Base-by-base conservation (phyloP, 169 alveolate species). In the Babesia bigemina region DNA sequence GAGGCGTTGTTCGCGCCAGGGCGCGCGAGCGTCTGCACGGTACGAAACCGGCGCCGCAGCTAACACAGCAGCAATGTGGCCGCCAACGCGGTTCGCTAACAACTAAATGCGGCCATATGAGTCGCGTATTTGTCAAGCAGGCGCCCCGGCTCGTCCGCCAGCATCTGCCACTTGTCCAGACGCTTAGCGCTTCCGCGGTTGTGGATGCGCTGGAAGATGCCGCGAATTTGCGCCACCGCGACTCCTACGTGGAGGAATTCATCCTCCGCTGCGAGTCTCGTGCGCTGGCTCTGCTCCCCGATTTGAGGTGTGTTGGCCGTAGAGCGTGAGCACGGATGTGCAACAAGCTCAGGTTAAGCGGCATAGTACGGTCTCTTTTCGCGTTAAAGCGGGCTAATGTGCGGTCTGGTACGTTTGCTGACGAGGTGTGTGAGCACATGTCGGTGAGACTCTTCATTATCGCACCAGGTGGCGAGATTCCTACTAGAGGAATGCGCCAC, bases 121-220 rank as follows among this genome's bases (percentile, higher is more conserved):
- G 65, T 9, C 76, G 76, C 22, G 39, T 67, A 10, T 67, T 67
- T 16, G 53, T 67, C 33, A 67, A 67, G 44, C 76, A 67, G 56
- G 63, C 53, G 76, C 76, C 76, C 29, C 26, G 49, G n/a, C 79
- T 81, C 55, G 88, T 71, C 33, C 69, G 84, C 39, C 73, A 81
- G 56, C 69, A 61, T 45, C 52, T 81, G 2, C 84, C 72, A 12
- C 55, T 44, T 7, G 77, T 81, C 16, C 84, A 60, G 39, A 52
- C 52, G 36, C 58, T 72, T n/a, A 33, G 55, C 36, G 71, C 85
- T 28, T 10, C 56, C 24, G 56, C 62, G 26, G 75, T 72, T 19
- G 67, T 81, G 3, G 88, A 71, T 62, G 70, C 88, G n/a, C 21
- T 81, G 84, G 88, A 81, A 21, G 84, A 81, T 42, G 55, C 56